Percentiles rank a stretch among this genome's conserved stretches.
Evolutionary conservation across 1,284 basidiomycete species (phyloP).

Genomic region (Amylostereum chailletii): DNA sequence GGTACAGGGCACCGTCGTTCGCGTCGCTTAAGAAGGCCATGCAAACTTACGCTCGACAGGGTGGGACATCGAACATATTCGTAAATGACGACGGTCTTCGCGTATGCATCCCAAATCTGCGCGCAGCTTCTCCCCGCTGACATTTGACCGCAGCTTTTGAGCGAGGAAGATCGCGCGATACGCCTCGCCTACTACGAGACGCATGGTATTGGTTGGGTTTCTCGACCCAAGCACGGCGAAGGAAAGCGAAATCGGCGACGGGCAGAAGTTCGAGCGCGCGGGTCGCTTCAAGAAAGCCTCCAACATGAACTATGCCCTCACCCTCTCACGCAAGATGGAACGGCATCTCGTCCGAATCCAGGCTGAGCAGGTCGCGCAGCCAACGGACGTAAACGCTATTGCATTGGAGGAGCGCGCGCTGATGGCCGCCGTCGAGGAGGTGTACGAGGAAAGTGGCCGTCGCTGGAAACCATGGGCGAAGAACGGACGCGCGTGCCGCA

Average conservation of each 20-base stretch:
- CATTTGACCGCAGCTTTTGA: slow-evolving; percentile 39
- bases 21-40: slow-evolving; percentile 39
- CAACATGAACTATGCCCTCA: slow-evolving; percentile 83
- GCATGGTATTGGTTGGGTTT: slow-evolving; percentile 78
- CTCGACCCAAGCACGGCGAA: slow-evolving; percentile 64
- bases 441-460: slow-evolving; percentile 27
- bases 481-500: slow-evolving; percentile 27
- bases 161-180: slow-evolving; percentile 50
- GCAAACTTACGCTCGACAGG: slow-evolving; percentile 40
- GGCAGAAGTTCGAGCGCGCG: slow-evolving; percentile 53
- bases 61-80: slow-evolving; percentile 43
- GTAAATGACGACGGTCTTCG: slow-evolving; percentile 45
- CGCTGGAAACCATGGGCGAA: slow-evolving; percentile 33
- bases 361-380: slow-evolving; percentile 4
- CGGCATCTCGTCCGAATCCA: slow-evolving; percentile 48
- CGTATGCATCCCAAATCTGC: slow-evolving; percentile 11
- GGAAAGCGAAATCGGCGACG: slow-evolving; percentile 36
- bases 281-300: slow-evolving; percentile 88
- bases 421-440: slow-evolving; percentile 32
- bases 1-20: slow-evolving; percentile 30
- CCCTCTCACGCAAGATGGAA: slow-evolving; percentile 67
- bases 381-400: slow-evolving; percentile 4
- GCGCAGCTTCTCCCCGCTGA: background rate
- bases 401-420: slow-evolving; percentile 30
- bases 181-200: slow-evolving; percentile 72